These are phyloP conservation scores for Amaranthus hypochondriacus DNA, from an alignment of 148 eudicot species.

Conservation along the genomic window DNA sequence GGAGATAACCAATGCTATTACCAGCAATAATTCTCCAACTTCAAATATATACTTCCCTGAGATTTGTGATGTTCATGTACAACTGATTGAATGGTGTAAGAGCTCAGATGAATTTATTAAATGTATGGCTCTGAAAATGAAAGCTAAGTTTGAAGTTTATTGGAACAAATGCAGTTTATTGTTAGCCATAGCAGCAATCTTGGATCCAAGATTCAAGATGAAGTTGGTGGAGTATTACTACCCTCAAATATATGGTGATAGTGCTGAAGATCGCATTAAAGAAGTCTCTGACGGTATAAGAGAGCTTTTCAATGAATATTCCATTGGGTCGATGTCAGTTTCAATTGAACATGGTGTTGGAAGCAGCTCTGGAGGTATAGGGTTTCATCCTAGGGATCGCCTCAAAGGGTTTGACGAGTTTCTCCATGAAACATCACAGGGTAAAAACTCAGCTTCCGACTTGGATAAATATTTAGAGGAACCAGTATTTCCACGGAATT, in stretches of 20 bases:
- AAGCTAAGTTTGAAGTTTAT: slow-evolving; percentile 63
- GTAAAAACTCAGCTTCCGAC: slow-evolving; percentile 63
- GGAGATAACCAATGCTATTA: slow-evolving; percentile 55
- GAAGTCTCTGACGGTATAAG: slow-evolving; percentile 61
- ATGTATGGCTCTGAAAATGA: slow-evolving; percentile 72
- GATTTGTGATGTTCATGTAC: slow-evolving; percentile 75
- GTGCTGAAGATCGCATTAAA: slow-evolving; percentile 56
- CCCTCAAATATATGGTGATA: slow-evolving; percentile 59
- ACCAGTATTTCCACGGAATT: slow-evolving; percentile 75
- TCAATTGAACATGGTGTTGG: slow-evolving; percentile 54
- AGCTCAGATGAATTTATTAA: slow-evolving; percentile 65
- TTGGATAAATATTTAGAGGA: slow-evolving; percentile 92
- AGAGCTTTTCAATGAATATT: slow-evolving; percentile 80
- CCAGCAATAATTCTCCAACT: slow-evolving; percentile 57
- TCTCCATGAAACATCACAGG: slow-evolving; percentile 81
- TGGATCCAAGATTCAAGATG: slow-evolving; percentile 95
- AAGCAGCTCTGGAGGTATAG: slow-evolving; percentile 41
- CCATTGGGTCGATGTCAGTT: slow-evolving; percentile 41
- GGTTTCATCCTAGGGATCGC: slow-evolving; percentile 63
- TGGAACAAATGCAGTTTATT: slow-evolving; percentile 78
- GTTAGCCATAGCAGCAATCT: slow-evolving; percentile 78
- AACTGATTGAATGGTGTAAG: slow-evolving; percentile 81
- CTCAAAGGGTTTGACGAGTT: slow-evolving; percentile 87
- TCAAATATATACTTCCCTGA: slow-evolving; percentile 84
- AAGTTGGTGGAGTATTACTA: slow-evolving; percentile 89